Evolutionary conservation across 176 grass and related monocot species (phyloP).

Genomic region (Aegilops bicornis): DNA sequence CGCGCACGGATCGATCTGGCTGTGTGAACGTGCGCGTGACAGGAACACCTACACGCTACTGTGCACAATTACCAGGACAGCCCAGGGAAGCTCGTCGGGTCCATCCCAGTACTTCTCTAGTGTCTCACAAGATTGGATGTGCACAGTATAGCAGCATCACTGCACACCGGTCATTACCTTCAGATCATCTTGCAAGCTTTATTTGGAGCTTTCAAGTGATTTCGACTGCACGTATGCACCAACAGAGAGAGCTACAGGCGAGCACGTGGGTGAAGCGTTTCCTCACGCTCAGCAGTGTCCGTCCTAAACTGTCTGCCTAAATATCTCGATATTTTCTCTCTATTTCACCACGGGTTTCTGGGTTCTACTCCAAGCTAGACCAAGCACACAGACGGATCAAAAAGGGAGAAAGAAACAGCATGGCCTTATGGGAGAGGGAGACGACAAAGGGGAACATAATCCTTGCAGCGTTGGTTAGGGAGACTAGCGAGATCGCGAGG

Average conservation of each 20-base stretch:
- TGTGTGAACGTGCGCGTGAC: too few species aligned
- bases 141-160: background rate
- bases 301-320: background rate
- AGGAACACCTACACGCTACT: too few species aligned
- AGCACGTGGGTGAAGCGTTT: background rate
- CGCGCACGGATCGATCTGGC: too few species aligned
- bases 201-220: background rate
- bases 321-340: background rate
- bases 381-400: background rate
- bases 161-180: background rate
- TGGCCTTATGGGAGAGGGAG: background rate
- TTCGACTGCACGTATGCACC: constrained; percentile 8
- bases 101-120: too few species aligned
- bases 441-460: background rate
- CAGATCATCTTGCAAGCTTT: background rate
- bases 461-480: background rate
- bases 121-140: background rate
- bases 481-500: background rate
- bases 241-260: background rate
- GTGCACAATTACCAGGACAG: too few species aligned
- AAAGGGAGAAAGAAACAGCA: background rate
- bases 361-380: background rate
- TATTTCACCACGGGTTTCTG: background rate
- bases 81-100: too few species aligned
- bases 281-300: background rate